phyloP scores from a whole-genome alignment of 2,329 filamentous ascomycete genomes.

The Colletotrichum limetticola region DNA sequence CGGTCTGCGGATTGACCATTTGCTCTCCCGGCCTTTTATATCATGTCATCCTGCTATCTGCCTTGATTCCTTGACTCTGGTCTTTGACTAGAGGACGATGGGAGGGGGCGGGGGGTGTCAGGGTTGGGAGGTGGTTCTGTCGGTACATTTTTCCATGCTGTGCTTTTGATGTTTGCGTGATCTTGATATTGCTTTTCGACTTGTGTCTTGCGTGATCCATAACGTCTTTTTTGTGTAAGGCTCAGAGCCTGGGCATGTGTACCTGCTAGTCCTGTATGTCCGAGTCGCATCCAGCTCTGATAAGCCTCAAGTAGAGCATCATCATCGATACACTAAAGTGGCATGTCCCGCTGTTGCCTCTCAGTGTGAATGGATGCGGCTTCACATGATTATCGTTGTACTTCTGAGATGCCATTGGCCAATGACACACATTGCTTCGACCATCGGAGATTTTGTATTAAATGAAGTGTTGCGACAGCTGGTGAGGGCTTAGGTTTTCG shows the following conservation, averaged over 20 bases:
- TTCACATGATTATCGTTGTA: no score
- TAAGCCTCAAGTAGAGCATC: neutral
- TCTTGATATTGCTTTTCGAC: no score
- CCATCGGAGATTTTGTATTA: no score
- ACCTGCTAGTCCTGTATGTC: neutral
- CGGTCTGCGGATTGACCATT: slow-evolving; percentile 54
- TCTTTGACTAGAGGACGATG: slow-evolving; percentile 28
- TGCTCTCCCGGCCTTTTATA: slow-evolving; percentile 50
- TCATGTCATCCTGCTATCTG: slow-evolving; percentile 49
- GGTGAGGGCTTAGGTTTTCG: rapidly evolving
- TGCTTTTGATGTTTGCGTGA: neutral
- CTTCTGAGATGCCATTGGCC: no score
- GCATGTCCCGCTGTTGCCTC: no score
- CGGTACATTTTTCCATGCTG: slow-evolving; percentile 51
- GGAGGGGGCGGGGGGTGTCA: slow-evolving; percentile 42
- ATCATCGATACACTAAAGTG: neutral
- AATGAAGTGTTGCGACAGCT: no score
- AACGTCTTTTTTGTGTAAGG: no score
- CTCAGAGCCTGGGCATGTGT: no score
- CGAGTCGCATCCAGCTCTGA: neutral
- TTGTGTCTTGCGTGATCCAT: no score
- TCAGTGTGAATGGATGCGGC: no score
- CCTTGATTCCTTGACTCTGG: slow-evolving; percentile 36
- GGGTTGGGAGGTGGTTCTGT: slow-evolving; percentile 51
- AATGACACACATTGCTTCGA: no score